phyloP scores from a whole-genome alignment of 495 filamentous ascomycete genomes.

The Pyrenopolyporus hunteri region DNA sequence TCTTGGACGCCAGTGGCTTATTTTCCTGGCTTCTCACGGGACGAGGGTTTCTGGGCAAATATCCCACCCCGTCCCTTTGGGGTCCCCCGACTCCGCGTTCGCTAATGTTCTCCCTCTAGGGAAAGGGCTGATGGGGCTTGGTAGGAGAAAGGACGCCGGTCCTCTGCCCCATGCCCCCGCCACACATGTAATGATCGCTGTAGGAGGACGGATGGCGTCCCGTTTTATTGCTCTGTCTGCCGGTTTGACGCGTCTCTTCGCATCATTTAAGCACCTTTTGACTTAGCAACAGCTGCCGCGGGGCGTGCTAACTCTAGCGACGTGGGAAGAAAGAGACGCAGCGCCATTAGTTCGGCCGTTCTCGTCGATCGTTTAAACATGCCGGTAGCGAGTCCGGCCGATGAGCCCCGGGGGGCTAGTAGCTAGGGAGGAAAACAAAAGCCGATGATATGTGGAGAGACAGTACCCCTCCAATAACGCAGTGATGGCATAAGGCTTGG shows the following conservation, averaged over 20 bases:
- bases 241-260: constrained; percentile 6
- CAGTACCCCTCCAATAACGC: constrained; percentile 29
- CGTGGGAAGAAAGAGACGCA: background rate
- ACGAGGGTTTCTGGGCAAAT: constrained; percentile 22
- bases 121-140: constrained; percentile 37
- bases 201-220: constrained; percentile 26
- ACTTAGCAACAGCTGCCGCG: background rate
- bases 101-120: constrained; percentile 36
- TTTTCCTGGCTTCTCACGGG: background rate
- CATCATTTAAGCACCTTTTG: constrained; percentile 4
- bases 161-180: constrained; percentile 26
- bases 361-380: constrained; percentile 32
- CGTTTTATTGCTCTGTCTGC: constrained; percentile 1
- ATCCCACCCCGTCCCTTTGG: constrained; percentile 25
- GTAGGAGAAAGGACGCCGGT: constrained; percentile 31
- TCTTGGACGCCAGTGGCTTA: constrained; percentile 8
- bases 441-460: constrained; percentile 38
- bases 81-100: constrained; percentile 28
- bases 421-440: constrained; percentile 39
- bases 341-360: constrained; percentile 24
- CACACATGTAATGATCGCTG: constrained; percentile 34
- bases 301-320: constrained; percentile 1
- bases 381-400: constrained; percentile 35
- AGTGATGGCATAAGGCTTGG: constrained; percentile 30
- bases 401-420: constrained; percentile 23